A percentile compares a stretch with the other conserved stretches of the same genome.
phyloP scores from a whole-genome alignment of 1,284 basidiomycete species.

The Spongispora temasekensis region DNA sequence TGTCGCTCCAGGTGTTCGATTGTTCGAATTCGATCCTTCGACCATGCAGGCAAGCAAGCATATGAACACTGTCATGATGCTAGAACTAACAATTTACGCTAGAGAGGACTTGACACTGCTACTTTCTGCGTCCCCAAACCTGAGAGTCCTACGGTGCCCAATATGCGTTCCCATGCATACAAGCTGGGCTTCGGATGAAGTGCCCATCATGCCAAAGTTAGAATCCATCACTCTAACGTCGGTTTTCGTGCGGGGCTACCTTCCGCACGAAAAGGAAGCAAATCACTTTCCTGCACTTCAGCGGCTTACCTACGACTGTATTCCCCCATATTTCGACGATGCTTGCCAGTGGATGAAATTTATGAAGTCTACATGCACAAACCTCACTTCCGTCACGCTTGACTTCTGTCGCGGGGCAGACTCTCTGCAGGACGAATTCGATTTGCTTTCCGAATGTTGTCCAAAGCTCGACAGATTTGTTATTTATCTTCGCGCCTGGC shows the following conservation, averaged over 20 bases:
- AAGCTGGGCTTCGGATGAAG: constrained; percentile 22
- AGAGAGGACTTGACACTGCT: constrained; percentile 34
- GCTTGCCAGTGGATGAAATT: constrained; percentile 33
- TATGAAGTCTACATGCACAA: constrained; percentile 26
- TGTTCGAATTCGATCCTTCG: constrained; percentile 35
- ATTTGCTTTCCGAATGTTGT: constrained; percentile 30
- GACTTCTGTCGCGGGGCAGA: constrained; percentile 31
- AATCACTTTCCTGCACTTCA: constrained; percentile 34
- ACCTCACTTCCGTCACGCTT: constrained; percentile 29
- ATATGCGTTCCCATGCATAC: constrained; percentile 31
- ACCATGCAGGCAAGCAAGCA: constrained; percentile 31
- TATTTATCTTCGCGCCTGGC: constrained; percentile 28
- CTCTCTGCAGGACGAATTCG: constrained; percentile 26
- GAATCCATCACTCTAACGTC: constrained; percentile 32
- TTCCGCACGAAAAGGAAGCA: constrained; percentile 28
- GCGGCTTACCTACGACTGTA: constrained; percentile 36
- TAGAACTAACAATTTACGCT: constrained; percentile 6
- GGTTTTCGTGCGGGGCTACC: constrained; percentile 34
- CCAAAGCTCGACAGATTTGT: constrained; percentile 25
- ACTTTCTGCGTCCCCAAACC: constrained; percentile 26
- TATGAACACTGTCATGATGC: background rate
- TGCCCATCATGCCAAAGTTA: constrained; percentile 32
- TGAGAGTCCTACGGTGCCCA: constrained; percentile 32
- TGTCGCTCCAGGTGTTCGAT: constrained; percentile 31
- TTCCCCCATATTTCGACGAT: constrained; percentile 32